A percentile compares a stretch with the other conserved stretches of the same genome.
Evolutionary conservation across 1,139 yeast species (phyloP).

Genomic region (Debaryomyces singareniensis): DNA sequence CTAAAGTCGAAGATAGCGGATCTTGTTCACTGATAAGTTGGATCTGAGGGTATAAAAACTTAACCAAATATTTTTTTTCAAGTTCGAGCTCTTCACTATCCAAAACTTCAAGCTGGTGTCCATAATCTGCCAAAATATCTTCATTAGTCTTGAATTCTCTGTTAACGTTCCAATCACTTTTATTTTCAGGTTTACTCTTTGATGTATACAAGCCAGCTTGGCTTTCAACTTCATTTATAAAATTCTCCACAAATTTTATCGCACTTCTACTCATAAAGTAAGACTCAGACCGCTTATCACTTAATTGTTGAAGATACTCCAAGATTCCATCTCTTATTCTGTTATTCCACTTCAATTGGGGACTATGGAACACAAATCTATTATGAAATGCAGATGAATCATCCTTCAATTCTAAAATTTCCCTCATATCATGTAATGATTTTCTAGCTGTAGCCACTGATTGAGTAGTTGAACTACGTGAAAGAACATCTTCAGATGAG

Average conservation of each 20-base stretch:
- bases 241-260: conserved; percentile 50
- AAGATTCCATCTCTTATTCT: conserved; percentile 54
- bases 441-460: conserved; percentile 2
- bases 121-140: conserved; percentile 29
- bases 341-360: conserved; percentile 78
- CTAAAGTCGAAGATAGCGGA: conserved; percentile 33
- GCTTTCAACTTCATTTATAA: conserved; percentile 18
- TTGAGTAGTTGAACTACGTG: conserved; percentile 1
- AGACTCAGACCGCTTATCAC: conserved; percentile 48
- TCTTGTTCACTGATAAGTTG: conserved; percentile 31
- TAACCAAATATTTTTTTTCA: conserved; percentile 33
- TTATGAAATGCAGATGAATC: conserved; percentile 51
- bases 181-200: conserved; percentile 6
- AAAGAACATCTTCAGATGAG: conserved; percentile 3
- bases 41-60: conserved; percentile 40
- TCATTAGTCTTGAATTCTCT: conserved; percentile 18
- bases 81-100: conserved; percentile 24
- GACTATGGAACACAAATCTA: conserved; percentile 70
- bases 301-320: conserved; percentile 55
- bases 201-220: conserved; percentile 8
- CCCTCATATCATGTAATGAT: conserved; percentile 23
- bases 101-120: conserved; percentile 23
- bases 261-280: conserved; percentile 70
- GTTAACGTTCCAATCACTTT: conserved; percentile 7
- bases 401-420: conserved; percentile 21